A percentile compares a stretch with the other conserved stretches of the same genome.
These are phyloP conservation scores for Fusarium udum DNA, from an alignment of 2,329 filamentous ascomycete species.

Conservation along the genomic window DNA sequence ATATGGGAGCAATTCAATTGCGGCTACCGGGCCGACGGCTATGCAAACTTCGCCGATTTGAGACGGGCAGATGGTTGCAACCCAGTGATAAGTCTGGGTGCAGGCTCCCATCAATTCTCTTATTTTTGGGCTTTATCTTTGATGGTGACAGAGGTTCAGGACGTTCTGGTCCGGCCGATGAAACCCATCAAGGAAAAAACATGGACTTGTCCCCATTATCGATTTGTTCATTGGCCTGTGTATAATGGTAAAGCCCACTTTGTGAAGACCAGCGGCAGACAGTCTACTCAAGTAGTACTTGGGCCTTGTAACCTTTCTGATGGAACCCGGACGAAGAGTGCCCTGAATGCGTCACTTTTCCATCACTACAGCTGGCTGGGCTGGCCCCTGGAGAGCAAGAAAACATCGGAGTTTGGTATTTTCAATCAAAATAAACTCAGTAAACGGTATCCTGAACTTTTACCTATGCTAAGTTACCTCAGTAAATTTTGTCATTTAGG, in stretches of 20 bases:
- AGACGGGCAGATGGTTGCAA: conserved; percentile 15
- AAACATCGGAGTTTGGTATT: background rate
- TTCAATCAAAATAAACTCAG: background rate
- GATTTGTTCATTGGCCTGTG: conserved; percentile 26
- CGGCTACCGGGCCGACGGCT: conserved; percentile 30
- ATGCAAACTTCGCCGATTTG: background rate
- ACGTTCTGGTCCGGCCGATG: conserved; percentile 38
- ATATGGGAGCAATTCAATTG: background rate
- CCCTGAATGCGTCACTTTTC: conserved; percentile 31
- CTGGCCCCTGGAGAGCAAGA: background rate
- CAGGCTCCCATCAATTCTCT: background rate
- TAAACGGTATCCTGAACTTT: background rate
- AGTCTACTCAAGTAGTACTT: conserved; percentile 16
- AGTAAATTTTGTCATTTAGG: background rate
- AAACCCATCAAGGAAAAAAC: conserved; percentile 27
- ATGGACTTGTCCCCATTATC: conserved; percentile 24
- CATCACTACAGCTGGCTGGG: background rate
- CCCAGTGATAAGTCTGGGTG: background rate
- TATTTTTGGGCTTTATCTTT: conserved; percentile 6
- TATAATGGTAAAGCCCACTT: conserved; percentile 29
- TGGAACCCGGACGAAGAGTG: conserved; percentile 7
- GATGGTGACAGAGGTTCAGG: conserved; percentile 15
- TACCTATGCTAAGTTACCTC: background rate
- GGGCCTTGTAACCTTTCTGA: background rate
- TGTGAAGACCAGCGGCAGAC: background rate